Conservation (phyloP, 495 filamentous ascomycete genomes). For the Aspergillus ellipticus region DNA sequence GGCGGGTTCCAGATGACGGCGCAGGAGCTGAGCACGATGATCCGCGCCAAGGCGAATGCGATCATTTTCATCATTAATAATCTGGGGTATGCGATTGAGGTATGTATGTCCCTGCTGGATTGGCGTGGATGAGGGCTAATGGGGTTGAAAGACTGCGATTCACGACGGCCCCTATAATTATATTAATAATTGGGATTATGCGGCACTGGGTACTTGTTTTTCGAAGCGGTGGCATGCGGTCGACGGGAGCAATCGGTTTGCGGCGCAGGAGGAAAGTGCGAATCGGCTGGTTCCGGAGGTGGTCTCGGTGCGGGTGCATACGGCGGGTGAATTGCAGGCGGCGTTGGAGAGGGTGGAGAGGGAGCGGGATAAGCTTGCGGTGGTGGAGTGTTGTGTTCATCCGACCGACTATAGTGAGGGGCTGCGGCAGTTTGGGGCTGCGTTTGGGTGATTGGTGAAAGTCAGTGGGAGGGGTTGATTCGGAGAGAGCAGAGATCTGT, state of each 20-base stretch:
- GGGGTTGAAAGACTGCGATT: conserved; percentile 3
- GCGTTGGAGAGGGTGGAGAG: background rate
- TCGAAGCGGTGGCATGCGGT: background rate
- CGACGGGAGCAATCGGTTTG: too few species aligned
- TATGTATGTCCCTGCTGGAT: background rate
- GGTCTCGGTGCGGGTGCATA: background rate
- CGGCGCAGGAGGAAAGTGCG: too few species aligned
- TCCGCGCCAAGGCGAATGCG: conserved; percentile 61
- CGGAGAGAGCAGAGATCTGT: too few species aligned
- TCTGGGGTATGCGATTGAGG: conserved; percentile 61
- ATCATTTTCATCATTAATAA: conserved; percentile 71
- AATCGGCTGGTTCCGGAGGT: background rate
- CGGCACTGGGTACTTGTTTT: background rate
- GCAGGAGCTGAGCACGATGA: conserved; percentile 74
- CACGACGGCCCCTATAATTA: conserved; percentile 14
- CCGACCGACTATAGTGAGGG: background rate
- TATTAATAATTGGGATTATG: conserved; percentile 14
- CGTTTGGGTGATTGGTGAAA: too few species aligned
- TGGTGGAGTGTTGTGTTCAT: background rate
- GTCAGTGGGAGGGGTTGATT: too few species aligned
- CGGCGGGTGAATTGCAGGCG: background rate
- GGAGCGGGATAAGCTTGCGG: background rate
- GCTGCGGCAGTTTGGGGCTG: too few species aligned
- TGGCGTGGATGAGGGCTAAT: too few species aligned
- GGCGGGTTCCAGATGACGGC: conserved; percentile 72